A percentile compares a stretch with the other conserved stretches of the same genome.
Evolutionary conservation across 1,284 basidiomycete species (phyloP).

Genomic region (Malassezia pachydermatis): DNA sequence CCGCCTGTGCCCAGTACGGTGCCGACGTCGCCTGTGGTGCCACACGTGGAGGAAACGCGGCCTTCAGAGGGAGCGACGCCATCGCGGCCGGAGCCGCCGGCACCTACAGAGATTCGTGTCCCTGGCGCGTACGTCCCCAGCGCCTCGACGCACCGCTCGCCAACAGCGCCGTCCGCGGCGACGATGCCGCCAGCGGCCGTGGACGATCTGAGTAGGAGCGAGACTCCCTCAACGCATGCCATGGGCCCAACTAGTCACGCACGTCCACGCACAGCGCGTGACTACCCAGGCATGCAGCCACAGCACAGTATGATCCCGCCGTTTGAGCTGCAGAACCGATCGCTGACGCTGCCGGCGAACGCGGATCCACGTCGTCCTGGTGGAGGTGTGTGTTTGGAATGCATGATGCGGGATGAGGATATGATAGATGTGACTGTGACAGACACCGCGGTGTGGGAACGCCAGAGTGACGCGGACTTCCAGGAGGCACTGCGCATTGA

Average conservation of each 20-base stretch:
- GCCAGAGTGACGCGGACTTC: conserved; percentile 72
- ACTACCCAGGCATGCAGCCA: conserved; percentile 39
- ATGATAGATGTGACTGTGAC: conserved; percentile 90
- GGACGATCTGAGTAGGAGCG: not conserved
- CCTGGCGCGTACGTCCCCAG: conserved; percentile 3
- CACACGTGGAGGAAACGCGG: no score
- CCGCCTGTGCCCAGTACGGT: no score
- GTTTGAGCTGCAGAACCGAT: conserved; percentile 45
- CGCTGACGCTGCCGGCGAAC: conserved; percentile 36
- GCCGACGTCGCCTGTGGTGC: no score
- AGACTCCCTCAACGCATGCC: not conserved
- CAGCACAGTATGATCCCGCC: conserved; percentile 43
- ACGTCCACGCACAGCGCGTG: conserved; percentile 11
- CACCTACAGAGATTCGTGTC: not conserved
- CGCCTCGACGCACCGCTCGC: not conserved
- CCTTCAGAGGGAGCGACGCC: not conserved
- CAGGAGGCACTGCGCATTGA: conserved; percentile 69
- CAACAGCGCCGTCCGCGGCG: not conserved
- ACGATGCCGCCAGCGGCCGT: not conserved
- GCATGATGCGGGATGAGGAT: conserved; percentile 96
- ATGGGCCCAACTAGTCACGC: not conserved
- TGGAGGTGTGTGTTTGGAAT: conserved; percentile 71
- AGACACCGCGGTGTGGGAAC: conserved; percentile 76
- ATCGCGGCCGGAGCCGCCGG: not conserved
- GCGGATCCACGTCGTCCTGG: conserved; percentile 27